phyloP scores from a whole-genome alignment of 73 alveolate genomes.

The Tetrahymena elliotti region DNA sequence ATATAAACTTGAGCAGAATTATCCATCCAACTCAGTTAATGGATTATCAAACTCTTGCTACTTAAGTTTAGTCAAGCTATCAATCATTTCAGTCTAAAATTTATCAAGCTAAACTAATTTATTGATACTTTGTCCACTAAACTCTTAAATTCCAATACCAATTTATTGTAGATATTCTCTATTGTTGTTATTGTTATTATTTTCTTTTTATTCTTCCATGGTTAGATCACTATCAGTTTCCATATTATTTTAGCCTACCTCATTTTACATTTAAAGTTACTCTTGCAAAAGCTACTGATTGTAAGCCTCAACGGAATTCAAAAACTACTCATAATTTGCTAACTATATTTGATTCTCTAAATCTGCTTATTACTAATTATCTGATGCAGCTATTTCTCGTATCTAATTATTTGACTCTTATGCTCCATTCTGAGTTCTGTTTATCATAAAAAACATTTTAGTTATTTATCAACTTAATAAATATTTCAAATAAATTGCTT shows the following conservation, averaged over 20 bases:
- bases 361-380: neutral
- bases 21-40: neutral
- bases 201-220: neutral
- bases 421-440: neutral
- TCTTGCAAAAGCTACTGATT: neutral
- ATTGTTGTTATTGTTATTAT: no score
- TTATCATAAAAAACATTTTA: no score
- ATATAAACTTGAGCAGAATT: neutral
- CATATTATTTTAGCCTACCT: neutral
- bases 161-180: neutral
- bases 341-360: neutral
- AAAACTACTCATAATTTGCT: neutral
- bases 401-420: neutral
- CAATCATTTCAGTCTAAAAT: neutral
- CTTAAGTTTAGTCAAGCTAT: neutral
- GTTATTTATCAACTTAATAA: no score
- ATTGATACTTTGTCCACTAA: neutral
- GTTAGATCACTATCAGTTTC: neutral
- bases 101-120: neutral
- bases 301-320: neutral
- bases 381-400: neutral
- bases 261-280: neutral
- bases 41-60: neutral
- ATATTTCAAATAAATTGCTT: neutral
- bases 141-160: neutral